Conservation (phyloP, 1,284 basidiomycete species). For the Phellinidium pouzarii region DNA sequence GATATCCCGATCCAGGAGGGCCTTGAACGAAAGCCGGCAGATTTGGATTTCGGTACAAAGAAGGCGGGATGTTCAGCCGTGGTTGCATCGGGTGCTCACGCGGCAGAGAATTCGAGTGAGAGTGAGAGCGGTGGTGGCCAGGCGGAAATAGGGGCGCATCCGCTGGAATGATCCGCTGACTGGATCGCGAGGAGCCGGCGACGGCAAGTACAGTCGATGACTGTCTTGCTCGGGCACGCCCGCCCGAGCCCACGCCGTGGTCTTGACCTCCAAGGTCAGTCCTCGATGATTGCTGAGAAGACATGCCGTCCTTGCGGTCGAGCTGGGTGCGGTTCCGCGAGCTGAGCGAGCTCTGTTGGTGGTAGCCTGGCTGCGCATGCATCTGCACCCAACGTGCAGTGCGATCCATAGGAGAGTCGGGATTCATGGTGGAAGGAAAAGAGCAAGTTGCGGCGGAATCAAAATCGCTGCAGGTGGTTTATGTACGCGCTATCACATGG, state of each 20-base stretch:
- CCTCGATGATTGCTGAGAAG: constrained; percentile 17
- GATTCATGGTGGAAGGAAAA: constrained; percentile 9
- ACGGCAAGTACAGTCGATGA: constrained; percentile 5
- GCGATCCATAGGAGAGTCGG: constrained; percentile 15
- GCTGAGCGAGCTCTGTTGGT: background rate
- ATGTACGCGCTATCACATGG: constrained; percentile 17
- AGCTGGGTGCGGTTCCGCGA: constrained; percentile 4
- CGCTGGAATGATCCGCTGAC: background rate
- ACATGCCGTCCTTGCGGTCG: constrained; percentile 10
- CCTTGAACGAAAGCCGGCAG: constrained; percentile 18
- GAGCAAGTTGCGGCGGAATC: background rate
- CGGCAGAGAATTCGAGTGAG: constrained; percentile 10
- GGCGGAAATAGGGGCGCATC: constrained; percentile 14
- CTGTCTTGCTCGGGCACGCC: constrained; percentile 11
- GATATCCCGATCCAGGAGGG: constrained; percentile 18
- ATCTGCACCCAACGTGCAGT: constrained; percentile 18
- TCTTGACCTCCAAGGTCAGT: constrained; percentile 16
- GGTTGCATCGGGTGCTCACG: constrained; percentile 12
- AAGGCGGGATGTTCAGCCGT: constrained; percentile 14
- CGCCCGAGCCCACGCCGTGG: constrained; percentile 13
- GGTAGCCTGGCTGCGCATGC: constrained; percentile 9
- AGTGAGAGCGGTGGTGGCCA: constrained; percentile 9
- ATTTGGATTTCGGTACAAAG: constrained; percentile 11
- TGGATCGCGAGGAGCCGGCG: constrained; percentile 9
- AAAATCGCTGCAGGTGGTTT: constrained; percentile 4